phyloP scores from a whole-genome alignment of 805 yeast species.

The Lipomyces mesembrius region DNA sequence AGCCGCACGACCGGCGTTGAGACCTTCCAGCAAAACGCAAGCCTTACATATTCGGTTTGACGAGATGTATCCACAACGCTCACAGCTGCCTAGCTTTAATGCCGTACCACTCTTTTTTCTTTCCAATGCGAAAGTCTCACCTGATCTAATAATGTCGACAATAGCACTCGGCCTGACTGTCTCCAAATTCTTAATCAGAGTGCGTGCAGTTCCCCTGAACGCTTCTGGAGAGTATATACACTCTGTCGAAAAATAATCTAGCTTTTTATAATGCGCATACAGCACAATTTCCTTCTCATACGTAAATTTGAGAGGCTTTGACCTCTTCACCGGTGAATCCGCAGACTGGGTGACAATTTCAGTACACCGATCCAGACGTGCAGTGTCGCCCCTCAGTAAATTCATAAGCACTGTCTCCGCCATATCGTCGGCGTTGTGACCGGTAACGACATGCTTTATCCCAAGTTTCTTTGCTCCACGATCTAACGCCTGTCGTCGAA shows the following conservation, averaged over 20 bases:
- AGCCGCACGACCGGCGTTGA: conserved; percentile 59
- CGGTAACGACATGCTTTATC: conserved; percentile 91
- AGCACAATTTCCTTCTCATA: conserved; percentile 97
- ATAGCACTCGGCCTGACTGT: conserved; percentile 90
- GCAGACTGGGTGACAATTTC: conserved; percentile 81
- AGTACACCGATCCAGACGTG: conserved; percentile 86
- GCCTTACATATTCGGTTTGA: conserved; percentile 92
- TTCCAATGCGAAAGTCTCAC: conserved; percentile 74
- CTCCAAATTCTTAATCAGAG: conserved; percentile 85
- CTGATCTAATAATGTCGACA: conserved; percentile 90
- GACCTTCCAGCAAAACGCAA: conserved; percentile 81
- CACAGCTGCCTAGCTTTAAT: conserved; percentile 57
- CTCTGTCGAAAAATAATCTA: conserved; percentile 96
- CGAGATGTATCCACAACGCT: conserved; percentile 88
- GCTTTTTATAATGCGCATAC: conserved; percentile 93
- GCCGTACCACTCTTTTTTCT: conserved; percentile 27
- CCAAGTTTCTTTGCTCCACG: conserved; percentile 89
- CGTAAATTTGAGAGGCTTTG: conserved; percentile 93
- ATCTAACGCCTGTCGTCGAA: conserved; percentile 94
- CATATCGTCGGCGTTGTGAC: conserved; percentile 99
- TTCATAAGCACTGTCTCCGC: conserved; percentile 98
- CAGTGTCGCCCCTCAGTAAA: conserved; percentile 91
- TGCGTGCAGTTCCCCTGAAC: conserved; percentile 95
- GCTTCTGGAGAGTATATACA: conserved; percentile 99
- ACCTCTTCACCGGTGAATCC: conserved; percentile 82